Percentiles rank a stretch among this genome's conserved stretches.
These are phyloP conservation scores for Colletotrichum gloeosporioides DNA, from an alignment of 2,329 filamentous ascomycete species.

Conservation along the genomic window DNA sequence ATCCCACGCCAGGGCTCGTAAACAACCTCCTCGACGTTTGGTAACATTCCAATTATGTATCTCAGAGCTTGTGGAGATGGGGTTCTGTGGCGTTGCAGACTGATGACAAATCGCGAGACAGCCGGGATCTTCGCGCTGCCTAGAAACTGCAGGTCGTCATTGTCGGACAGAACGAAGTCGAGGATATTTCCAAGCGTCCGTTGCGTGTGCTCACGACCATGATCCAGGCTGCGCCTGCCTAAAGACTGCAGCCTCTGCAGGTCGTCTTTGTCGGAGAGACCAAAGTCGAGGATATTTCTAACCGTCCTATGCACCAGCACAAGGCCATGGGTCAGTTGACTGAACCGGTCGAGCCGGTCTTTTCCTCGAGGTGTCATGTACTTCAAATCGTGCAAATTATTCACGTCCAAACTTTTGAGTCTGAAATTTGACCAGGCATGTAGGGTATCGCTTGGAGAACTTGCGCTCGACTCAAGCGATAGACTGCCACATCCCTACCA, in stretches of 20 bases:
- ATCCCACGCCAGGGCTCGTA: neutral
- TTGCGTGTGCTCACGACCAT: neutral
- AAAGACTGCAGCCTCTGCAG: neutral
- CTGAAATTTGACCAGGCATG: neutral
- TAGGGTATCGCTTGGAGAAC: neutral
- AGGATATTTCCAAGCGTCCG: neutral
- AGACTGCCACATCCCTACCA: neutral
- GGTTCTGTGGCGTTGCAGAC: neutral
- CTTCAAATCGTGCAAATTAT: too few relatives aligned
- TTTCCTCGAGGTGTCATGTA: neutral
- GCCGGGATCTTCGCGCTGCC: neutral
- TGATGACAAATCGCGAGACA: neutral
- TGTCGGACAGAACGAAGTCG: neutral
- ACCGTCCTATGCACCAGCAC: too few relatives aligned
- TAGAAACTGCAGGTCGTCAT: neutral
- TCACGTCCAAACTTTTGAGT: neutral
- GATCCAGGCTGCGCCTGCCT: neutral
- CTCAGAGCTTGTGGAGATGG: neutral
- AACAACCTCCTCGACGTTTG: neutral
- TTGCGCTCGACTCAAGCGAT: neutral
- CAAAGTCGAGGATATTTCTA: neutral
- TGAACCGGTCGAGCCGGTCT: neutral
- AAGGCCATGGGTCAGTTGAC: neutral
- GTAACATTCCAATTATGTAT: neutral
- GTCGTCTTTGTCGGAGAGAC: neutral